These are phyloP conservation scores for Hypoxylon sp. DNA, from an alignment of 2,329 filamentous ascomycete genomes.

Conservation along the genomic window DNA sequence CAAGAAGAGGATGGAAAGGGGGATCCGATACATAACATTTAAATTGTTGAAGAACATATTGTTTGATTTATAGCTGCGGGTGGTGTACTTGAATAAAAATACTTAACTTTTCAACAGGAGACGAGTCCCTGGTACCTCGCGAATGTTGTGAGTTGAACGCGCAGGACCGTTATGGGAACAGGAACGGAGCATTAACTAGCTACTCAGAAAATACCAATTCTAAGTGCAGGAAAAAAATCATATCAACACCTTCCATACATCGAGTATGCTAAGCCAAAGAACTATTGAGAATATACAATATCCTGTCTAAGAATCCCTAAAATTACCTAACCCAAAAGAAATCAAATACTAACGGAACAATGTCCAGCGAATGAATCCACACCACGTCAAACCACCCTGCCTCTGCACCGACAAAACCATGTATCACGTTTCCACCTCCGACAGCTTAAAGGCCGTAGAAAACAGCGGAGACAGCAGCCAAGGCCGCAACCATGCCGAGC, in stretches of 20 bases:
- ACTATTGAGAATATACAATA: not conserved
- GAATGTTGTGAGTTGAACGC: not conserved
- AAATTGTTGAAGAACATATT: not conserved
- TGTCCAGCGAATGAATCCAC: not conserved
- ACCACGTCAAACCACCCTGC: not conserved
- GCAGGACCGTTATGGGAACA: not conserved
- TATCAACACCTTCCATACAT: not conserved
- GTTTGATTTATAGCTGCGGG: not conserved
- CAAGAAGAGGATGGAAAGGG: not conserved
- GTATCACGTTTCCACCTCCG: too few species aligned
- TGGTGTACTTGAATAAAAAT: not conserved
- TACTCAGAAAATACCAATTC: not conserved
- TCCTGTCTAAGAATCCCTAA: not conserved
- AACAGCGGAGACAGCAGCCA: constrained; percentile 16
- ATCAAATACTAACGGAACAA: not conserved
- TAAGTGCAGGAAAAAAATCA: not conserved
- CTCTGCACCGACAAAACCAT: not conserved
- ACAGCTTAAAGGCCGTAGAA: constrained; percentile 13
- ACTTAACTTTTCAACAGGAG: not conserved
- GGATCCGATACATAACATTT: not conserved
- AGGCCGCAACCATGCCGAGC: constrained; percentile 17
- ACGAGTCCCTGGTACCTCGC: not conserved
- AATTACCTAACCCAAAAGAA: not conserved
- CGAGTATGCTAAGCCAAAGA: not conserved
- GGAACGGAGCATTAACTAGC: not conserved